Evolutionary conservation across 1,284 basidiomycete genomes (phyloP).

Genomic region (Leccinum proliferum): DNA sequence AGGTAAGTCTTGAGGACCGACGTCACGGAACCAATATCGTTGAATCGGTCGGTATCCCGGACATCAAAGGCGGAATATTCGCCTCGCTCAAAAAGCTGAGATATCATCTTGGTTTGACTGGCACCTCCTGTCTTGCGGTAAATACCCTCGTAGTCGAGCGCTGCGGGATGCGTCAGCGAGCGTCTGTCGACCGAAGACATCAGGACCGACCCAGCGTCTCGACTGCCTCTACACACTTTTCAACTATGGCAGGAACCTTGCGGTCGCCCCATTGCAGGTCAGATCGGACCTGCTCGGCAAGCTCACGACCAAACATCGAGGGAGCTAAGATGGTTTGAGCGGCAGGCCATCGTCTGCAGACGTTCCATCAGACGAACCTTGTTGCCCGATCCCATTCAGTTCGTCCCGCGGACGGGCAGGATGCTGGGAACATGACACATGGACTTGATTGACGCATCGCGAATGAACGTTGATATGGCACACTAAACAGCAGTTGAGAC

Average conservation of each 20-base stretch:
- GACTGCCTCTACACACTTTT: slow-evolving; percentile 93
- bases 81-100: slow-evolving; percentile 91
- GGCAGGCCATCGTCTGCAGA: slow-evolving; percentile 3
- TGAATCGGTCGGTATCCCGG: slow-evolving; percentile 83
- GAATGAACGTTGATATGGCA: slow-evolving; percentile 73
- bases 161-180: slow-evolving; percentile 31
- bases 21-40: slow-evolving; percentile 95
- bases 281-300: slow-evolving; percentile 76
- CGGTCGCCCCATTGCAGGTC: slow-evolving; percentile 63
- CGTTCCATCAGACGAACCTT: slow-evolving; percentile 16
- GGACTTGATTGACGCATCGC: slow-evolving; percentile 61
- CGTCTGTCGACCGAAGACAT: neutral
- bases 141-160: slow-evolving; percentile 92
- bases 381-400: slow-evolving; percentile 18
- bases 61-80: slow-evolving; percentile 88
- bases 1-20: slow-evolving; percentile 98
- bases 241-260: slow-evolving; percentile 83
- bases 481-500: slow-evolving; percentile 33
- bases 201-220: slow-evolving; percentile 68
- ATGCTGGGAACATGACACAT: slow-evolving; percentile 52
- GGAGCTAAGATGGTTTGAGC: slow-evolving; percentile 45
- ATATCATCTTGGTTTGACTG: slow-evolving; percentile 89
- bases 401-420: slow-evolving; percentile 33
- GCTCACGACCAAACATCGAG: slow-evolving; percentile 88
- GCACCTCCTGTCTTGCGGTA: slow-evolving; percentile 97